phyloP scores from a whole-genome alignment of 345 rosid species.

The Linum usitatissimum region DNA sequence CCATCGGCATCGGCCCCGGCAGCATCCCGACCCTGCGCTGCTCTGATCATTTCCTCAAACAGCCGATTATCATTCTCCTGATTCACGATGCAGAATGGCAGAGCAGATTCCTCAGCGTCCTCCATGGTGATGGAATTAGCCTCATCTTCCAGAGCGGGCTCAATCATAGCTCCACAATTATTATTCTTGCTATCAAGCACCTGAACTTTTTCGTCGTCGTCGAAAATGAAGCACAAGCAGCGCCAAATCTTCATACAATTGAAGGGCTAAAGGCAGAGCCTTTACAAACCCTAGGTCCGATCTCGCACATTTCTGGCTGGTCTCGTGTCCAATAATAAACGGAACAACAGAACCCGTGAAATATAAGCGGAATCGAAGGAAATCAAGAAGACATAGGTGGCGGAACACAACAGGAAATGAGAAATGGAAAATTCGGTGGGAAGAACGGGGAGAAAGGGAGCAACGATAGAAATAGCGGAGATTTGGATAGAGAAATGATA shows the following conservation, averaged over 20 bases:
- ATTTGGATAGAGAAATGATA: neutral
- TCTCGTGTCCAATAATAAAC: neutral
- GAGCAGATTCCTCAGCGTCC: constrained; percentile 10
- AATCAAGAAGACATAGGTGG: neutral
- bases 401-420: neutral
- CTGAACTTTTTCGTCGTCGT: constrained; percentile 28
- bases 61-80: constrained; percentile 11
- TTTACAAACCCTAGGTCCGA: constrained; percentile 41
- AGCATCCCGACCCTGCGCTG: constrained; percentile 13
- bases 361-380: neutral
- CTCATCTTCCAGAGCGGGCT: constrained; percentile 21
- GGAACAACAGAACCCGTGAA: neutral
- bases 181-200: neutral
- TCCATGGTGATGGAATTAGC: constrained; percentile 2
- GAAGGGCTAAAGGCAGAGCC: constrained; percentile 8
- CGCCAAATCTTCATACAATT: constrained; percentile 93
- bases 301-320: constrained; percentile 32
- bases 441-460: neutral
- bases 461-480: neutral
- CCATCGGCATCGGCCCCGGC: constrained; percentile 8
- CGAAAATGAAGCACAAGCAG: constrained; percentile 50
- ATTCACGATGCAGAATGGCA: constrained; percentile 6
- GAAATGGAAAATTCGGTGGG: neutral
- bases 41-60: constrained; percentile 29
- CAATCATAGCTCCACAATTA: constrained; percentile 21